Evolutionary conservation across 73 alveolate genomes (phyloP).

Genomic region (Paramecium pentaurelia): DNA sequence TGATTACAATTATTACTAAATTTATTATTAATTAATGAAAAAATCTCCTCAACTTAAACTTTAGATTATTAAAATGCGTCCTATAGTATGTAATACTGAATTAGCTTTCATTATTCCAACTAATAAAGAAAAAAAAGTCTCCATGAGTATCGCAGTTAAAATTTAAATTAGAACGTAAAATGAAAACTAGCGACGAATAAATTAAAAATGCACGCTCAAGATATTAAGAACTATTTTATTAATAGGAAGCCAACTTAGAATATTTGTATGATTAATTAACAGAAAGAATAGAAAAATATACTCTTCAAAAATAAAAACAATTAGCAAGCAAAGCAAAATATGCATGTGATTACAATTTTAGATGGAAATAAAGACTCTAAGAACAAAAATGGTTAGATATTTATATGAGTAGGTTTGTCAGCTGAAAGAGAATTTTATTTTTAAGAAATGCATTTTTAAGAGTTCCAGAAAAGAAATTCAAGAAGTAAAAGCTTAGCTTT

Average conservation of each 20-base stretch:
- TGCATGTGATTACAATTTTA: slow-evolving; percentile 23
- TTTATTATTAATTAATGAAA: background rate
- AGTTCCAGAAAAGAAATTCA: background rate
- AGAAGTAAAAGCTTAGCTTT: background rate
- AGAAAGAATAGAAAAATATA: background rate
- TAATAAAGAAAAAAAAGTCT: background rate
- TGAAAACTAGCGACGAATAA: background rate
- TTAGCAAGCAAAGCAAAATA: background rate
- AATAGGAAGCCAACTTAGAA: background rate
- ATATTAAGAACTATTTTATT: background rate
- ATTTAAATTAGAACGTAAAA: background rate
- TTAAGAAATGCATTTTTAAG: background rate
- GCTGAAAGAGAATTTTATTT: slow-evolving; percentile 28
- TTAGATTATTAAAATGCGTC: background rate
- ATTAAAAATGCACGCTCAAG: background rate
- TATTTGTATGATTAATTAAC: background rate
- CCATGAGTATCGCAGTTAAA: background rate
- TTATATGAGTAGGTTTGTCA: background rate
- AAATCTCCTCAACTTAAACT: background rate
- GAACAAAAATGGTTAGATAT: background rate
- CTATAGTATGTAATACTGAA: background rate
- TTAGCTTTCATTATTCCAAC: background rate
- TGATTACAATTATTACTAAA: background rate
- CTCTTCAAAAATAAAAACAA: background rate
- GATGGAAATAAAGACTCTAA: slow-evolving; percentile 25